These are phyloP conservation scores for Mycena citricolor DNA, from an alignment of 1,284 basidiomycete species.

Conservation along the genomic window DNA sequence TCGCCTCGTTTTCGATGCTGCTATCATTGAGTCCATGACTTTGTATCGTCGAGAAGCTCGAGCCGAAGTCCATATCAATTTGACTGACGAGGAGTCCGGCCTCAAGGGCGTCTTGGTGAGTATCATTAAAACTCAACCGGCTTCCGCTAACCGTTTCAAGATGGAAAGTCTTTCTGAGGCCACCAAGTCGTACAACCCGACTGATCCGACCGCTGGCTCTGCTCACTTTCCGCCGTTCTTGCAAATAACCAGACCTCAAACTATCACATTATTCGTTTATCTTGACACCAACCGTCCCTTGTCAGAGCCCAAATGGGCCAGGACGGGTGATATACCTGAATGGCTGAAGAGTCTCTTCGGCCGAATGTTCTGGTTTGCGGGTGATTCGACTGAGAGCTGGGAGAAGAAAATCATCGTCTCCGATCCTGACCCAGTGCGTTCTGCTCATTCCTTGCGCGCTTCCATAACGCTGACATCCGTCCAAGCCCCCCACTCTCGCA, in stretches of 20 bases:
- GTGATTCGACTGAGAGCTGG: constrained; percentile 80
- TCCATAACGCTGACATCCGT: constrained; percentile 14
- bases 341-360: constrained; percentile 90
- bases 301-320: constrained; percentile 95
- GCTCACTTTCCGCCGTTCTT: constrained; percentile 67
- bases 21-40: constrained; percentile 78
- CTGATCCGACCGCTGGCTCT: constrained; percentile 55
- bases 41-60: constrained; percentile 82
- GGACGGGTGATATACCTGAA: constrained; percentile 89
- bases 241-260: constrained; percentile 49
- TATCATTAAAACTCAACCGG: constrained; percentile 14
- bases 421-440: constrained; percentile 91
- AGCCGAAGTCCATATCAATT: constrained; percentile 76
- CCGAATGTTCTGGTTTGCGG: constrained; percentile 76
- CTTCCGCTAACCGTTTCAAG: constrained; percentile 37
- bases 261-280: constrained; percentile 60
- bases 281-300: constrained; percentile 86
- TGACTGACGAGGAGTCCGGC: constrained; percentile 54
- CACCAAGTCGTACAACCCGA: constrained; percentile 65
- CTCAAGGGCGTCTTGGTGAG: constrained; percentile 77
- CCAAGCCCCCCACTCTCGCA: constrained; percentile 86
- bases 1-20: constrained; percentile 86
- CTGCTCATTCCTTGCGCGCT: constrained; percentile 22
- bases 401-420: constrained; percentile 88
- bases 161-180: constrained; percentile 74